Base-by-base conservation (phyloP, 306 rosid species). In the Prunus mira region DNA sequence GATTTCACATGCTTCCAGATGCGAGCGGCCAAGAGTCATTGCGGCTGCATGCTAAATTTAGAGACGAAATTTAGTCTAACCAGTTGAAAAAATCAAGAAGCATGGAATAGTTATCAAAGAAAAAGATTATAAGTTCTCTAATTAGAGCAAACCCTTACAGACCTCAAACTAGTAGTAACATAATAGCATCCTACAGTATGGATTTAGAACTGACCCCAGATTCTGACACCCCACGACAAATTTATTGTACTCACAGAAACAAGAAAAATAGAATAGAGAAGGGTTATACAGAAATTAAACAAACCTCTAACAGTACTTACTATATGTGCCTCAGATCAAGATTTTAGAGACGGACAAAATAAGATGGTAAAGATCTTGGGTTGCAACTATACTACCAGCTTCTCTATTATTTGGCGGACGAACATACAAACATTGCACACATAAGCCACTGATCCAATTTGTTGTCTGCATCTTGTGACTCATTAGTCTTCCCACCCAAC, bases 361-460 rank as follows among this genome's bases (percentile, higher is more conserved):
- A 75, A 92, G 89, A 85, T 89, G 94, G 86, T 85, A 96, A 83
- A 89, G 89, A 70, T 96, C 98, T 87, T 91, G 91, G 86, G 91
- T 86, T 52, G 91, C 80, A 41, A 87, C 79, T 68, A 77, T 63
- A 74, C 87, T 85, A 34, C 87, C 82, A 82, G 93, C 87, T 62
- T 96, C 99, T 87, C 87, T 89, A 69, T 84, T 79, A 75, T 57
- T 76, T 50, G 98, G 93, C 18, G 97, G 94, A 80, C 98, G 97
- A 96, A 81, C 97, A 92, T 65, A 87, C 88, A 60, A 96, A 93
- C 96, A 96, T 89, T 57, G 99, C 90, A 78, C 93, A 91, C 96
- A 93, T 89, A 76, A 93, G 96, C 99, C 98, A 93, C 87, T 96
- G 98, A 80, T 93, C 99, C 76, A 93, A 80, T 84, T 96, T 96